Conservation (phyloP, 495 filamentous ascomycete genomes). For the Articulospora tetracladia region DNA sequence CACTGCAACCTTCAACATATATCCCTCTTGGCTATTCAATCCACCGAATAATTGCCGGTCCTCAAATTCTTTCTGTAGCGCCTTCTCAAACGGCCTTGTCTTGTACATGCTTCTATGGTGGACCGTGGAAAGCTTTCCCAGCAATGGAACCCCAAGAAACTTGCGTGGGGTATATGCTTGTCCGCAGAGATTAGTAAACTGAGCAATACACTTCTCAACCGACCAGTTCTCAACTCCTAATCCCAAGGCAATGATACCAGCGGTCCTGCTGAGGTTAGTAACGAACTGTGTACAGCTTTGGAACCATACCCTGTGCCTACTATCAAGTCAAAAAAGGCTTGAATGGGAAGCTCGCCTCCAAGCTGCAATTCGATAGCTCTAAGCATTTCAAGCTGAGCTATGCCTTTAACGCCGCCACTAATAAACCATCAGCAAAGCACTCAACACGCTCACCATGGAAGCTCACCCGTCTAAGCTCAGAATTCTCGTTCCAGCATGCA, state of each 20-base stretch:
- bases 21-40: slow-evolving; percentile 19
- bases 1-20: slow-evolving; percentile 42
- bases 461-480: slow-evolving; percentile 55
- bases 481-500: slow-evolving; percentile 44
- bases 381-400: slow-evolving; percentile 45
- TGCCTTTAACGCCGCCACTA: slow-evolving; percentile 46
- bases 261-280: slow-evolving; percentile 34
- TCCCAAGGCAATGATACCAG: slow-evolving; percentile 53
- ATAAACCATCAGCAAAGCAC: not conserved
- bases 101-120: slow-evolving; percentile 40
- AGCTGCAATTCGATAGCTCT: slow-evolving; percentile 36
- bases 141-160: slow-evolving; percentile 32
- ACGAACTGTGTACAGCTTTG: not conserved
- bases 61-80: slow-evolving; percentile 29
- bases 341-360: slow-evolving; percentile 35
- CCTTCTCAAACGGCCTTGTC: slow-evolving; percentile 34
- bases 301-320: slow-evolving; percentile 45
- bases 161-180: slow-evolving; percentile 41
- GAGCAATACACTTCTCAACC: slow-evolving; percentile 35
- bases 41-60: slow-evolving; percentile 38
- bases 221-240: slow-evolving; percentile 46
- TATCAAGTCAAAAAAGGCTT: slow-evolving; percentile 46
- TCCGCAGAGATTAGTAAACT: slow-evolving; percentile 38
- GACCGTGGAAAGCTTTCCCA: slow-evolving; percentile 28
- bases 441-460: not conserved